Evolutionary conservation across 345 rosid genomes (phyloP).

Genomic region (Hibiscus trionum): DNA sequence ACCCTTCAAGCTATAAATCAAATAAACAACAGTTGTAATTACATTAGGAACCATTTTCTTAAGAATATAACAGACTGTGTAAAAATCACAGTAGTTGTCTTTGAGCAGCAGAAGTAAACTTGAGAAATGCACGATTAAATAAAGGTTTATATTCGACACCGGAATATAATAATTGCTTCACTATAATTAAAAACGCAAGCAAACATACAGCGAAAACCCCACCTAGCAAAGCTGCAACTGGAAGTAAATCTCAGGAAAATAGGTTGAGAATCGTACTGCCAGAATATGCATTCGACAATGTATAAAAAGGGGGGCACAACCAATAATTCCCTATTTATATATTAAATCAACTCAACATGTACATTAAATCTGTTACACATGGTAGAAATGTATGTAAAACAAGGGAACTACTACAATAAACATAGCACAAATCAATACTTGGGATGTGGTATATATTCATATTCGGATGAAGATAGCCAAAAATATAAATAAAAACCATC

Average conservation of each 20-base stretch:
- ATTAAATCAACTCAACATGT: neutral
- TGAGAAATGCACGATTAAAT: neutral
- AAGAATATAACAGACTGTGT: neutral
- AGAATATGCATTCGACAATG: neutral
- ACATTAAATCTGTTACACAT: too few species aligned
- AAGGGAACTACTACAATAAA: neutral
- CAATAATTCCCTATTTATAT: neutral
- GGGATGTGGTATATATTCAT: neutral
- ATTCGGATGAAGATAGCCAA: neutral
- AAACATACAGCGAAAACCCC: neutral
- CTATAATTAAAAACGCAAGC: neutral
- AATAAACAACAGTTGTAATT: neutral
- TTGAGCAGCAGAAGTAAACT: neutral
- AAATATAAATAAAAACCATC: neutral
- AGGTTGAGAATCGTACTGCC: neutral
- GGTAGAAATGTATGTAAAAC: neutral
- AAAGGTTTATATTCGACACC: neutral
- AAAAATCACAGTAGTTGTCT: neutral
- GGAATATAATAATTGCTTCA: neutral
- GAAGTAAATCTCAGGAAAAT: neutral
- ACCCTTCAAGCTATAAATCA: slow-evolving; percentile 2
- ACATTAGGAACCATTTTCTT: neutral
- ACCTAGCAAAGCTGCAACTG: neutral
- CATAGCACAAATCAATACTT: neutral
- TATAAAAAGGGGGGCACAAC: neutral